Base-by-base conservation (phyloP, 139 green algal species). In the Chlamydomonas sp. region DNA sequence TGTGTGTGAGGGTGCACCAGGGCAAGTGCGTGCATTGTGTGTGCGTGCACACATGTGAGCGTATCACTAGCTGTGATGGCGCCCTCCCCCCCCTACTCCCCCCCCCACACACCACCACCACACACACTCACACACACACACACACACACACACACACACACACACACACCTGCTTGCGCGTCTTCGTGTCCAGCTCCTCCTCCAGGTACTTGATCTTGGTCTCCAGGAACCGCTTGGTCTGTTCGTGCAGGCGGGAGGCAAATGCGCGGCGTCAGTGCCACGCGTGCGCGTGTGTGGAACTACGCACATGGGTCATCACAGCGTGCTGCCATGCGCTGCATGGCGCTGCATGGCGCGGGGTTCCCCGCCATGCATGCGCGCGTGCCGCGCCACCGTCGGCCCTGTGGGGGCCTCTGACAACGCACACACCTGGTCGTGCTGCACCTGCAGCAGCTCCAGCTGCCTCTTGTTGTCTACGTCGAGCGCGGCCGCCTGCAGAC, bases 371-470 rank as follows among this genome's bases (percentile, higher is more conserved):
- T n/a, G n/a, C n/a, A n/a, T n/a, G n/a, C n/a, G n/a, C n/a, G n/a
- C n/a, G n/a, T n/a, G n/a, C n/a, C n/a, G n/a, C 5, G 24, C 48
- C 28, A 4, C 5, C 48, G 30, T 59, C 30, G 10, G 43, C 48
- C 48, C 48, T 59, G 48, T n/a, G 24, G 16, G 10, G 43, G 10
- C 48, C 28, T 59, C 24, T n/a, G 6, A 61, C 24, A 33, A 35
- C 33, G 49, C 22, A 5, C 28, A n/a, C n/a, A 74, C 76, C 76
- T 82, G 71, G 31, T 82, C 76, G 3, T 73, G 67, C 68, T 82
- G 76, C 13, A 72, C 76, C 28, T 70, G 71, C 54, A 78, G 64
- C 47, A 82, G 68, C 43, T 76, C 72, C 63, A 76, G 38, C 54
- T 75, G 71, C 62, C 33, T 58, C 36, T 60, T 62, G 43, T 35